Evolutionary conservation across 805 yeast genomes (phyloP), one percentile per base, ranked within the genome.

Genomic region (Metschnikowia continentalis): DNA sequence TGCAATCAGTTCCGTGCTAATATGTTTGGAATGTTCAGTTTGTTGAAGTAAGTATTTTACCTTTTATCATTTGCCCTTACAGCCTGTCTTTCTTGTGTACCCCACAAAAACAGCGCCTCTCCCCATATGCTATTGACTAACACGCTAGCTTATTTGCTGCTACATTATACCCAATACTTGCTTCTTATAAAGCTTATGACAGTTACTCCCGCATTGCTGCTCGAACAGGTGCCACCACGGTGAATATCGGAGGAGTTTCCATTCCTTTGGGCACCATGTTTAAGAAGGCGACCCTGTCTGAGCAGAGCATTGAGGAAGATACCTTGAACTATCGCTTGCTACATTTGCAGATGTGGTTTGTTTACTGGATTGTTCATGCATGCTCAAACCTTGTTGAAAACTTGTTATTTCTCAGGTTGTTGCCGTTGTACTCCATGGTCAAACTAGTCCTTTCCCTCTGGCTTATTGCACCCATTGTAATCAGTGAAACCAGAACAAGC

Each of bases 311-410:
- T 14, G 61, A 51, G 38, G 61, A 58, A 36, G 60, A 53, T 38
- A 46, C 52, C 30, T 42, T 67, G 44, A 68, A 64, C 48, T 45
- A 46, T 26, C 64, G 61, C 47, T 59, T 69, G 48, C 53, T 67
- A 35, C 35, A 61, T 5, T 56, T 70, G 39, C 72, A 74, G 54
- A 70, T 76, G 66, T 74, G 77, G 77, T 60, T 68, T 30, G 63
- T 71, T 26, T 71, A 86, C 66, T 89, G 96, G 96, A 72, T 85
- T 11, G 82, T 86, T 1, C 66, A 77, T 48, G 76, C 84, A 6
- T 63, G 75, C 40, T 57, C 71, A 7, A 65, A 69, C 1, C 56
- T 68, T 11, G 79, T 76, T 51, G 70, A 76, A 41, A 62, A 70
- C 32, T 56, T 80, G 17, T 66, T 77, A 8, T 70, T 79, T 19